A percentile compares a stretch with the other conserved stretches of the same genome.
Conservation (phyloP, 2,329 filamentous ascomycete genomes). For the Sordariomycetes sp. region DNA sequence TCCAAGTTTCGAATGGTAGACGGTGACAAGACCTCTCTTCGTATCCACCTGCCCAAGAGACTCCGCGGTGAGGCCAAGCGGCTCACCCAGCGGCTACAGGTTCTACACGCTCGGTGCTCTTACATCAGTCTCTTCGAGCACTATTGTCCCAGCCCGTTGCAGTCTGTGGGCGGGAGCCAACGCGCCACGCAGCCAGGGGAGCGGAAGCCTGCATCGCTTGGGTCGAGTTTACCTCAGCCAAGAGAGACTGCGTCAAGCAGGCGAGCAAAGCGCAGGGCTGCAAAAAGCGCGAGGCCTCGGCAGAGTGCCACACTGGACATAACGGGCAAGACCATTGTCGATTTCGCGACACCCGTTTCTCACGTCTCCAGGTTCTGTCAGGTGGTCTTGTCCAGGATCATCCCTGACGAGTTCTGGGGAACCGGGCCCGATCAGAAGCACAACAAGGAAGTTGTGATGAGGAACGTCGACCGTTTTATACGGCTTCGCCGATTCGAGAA, state of each 20-base stretch:
- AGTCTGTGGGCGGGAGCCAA: background rate
- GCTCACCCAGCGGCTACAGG: conserved; percentile 56
- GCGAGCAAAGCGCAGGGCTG: background rate
- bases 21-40: background rate
- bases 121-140: conserved; percentile 68
- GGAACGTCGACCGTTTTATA: conserved; percentile 66
- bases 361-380: conserved; percentile 80
- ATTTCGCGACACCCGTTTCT: conserved; percentile 51
- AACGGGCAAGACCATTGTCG: conserved; percentile 34
- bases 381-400: conserved; percentile 55
- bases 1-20: background rate
- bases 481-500: conserved; percentile 68
- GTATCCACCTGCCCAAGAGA: conserved; percentile 41
- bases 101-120: conserved; percentile 59
- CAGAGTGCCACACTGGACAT: background rate
- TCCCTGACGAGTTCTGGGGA: conserved; percentile 70
- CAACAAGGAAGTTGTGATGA: conserved; percentile 51
- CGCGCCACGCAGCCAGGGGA: background rate
- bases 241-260: background rate
- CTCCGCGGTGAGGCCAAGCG: conserved; percentile 48
- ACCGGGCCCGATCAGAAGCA: conserved; percentile 30
- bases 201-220: background rate
- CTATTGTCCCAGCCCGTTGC: conserved; percentile 51
- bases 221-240: background rate
- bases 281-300: background rate